Evolutionary conservation across 441 rosid species (phyloP), one percentile per base, ranked within the genome.

Genomic region (Croton setiger): DNA sequence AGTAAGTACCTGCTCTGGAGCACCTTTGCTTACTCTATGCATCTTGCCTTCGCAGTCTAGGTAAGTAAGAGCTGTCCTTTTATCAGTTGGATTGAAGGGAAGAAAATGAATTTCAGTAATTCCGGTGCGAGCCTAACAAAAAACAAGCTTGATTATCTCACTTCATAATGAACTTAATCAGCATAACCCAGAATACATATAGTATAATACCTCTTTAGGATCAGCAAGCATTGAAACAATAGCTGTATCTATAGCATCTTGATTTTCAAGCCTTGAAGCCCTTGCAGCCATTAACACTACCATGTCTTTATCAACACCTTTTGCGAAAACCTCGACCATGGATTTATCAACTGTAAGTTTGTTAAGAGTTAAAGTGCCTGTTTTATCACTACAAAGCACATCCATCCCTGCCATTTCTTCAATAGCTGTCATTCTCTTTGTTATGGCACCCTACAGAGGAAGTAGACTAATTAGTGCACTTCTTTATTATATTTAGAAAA

Each of bases 401-500:
- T 93, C 98, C 98, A 93, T 93, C 35, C 98, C 98, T 3, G 98
- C 97, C 98, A 93, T 84, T 80, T 94, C 99, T 72, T 94, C 99
- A 23, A 94, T 94, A 37, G 99, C 97, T 4, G 99, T 90, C 98
- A 94, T 94, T 12, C 99, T 81, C 79, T 92, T 94, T 4, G 97
- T 94, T 69, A 94, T 94, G 66, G 97, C 99, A 37, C 97, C 99
- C 84, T 83, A 66, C 61, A 72, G 4, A 53, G 12, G 53, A 61
- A 72, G 2, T 64, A 27, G 20, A 36, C n/a, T n/a, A n/a, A n/a
- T n/a, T n/a, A n/a, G n/a, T n/a, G n/a, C n/a, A n/a, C n/a, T n/a
- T n/a, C n/a, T n/a, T n/a, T n/a, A n/a, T n/a, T n/a, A n/a, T n/a
- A n/a, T n/a, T n/a, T n/a, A n/a, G n/a, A n/a, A n/a, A n/a, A n/a